phyloP scores from a whole-genome alignment of 1,139 yeast species.

The Pichia sp. region DNA sequence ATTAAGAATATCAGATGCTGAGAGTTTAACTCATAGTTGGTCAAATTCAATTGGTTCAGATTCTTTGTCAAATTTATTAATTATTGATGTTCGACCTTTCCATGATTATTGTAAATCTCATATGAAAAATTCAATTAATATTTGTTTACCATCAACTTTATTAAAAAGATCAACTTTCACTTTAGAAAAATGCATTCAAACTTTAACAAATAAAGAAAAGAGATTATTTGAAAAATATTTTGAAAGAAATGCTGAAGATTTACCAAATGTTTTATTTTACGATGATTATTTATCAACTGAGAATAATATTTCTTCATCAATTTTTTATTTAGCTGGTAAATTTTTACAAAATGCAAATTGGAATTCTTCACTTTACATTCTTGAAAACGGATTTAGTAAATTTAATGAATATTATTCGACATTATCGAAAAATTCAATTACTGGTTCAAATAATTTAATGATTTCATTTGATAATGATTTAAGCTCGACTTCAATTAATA shows the following conservation, averaged over 20 bases:
- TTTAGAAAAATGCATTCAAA: slow-evolving; percentile 43
- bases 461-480: slow-evolving; percentile 7
- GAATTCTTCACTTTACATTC: slow-evolving; percentile 32
- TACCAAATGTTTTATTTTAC: slow-evolving; percentile 37
- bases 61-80: slow-evolving; percentile 30
- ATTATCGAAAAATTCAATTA: slow-evolving; percentile 16
- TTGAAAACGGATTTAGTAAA: slow-evolving; percentile 33
- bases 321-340: slow-evolving; percentile 45
- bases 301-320: slow-evolving; percentile 31
- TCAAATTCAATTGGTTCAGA: slow-evolving; percentile 20
- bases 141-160: slow-evolving; percentile 51
- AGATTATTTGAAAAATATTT: slow-evolving; percentile 26
- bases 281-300: slow-evolving; percentile 29
- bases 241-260: slow-evolving; percentile 21
- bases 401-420: slow-evolving; percentile 22
- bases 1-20: slow-evolving; percentile 16
- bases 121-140: slow-evolving; percentile 40
- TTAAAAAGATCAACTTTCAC: slow-evolving; percentile 44
- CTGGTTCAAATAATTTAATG: not conserved
- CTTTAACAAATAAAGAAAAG: slow-evolving; percentile 41
- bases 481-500: slow-evolving; percentile 7
- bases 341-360: slow-evolving; percentile 36
- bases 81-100: slow-evolving; percentile 48
- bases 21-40: slow-evolving; percentile 15
- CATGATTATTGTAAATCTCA: slow-evolving; percentile 47